Percentiles rank a stretch among this genome's conserved stretches.
phyloP scores from a whole-genome alignment of 495 filamentous ascomycete genomes.

The Daldinia decipiens region DNA sequence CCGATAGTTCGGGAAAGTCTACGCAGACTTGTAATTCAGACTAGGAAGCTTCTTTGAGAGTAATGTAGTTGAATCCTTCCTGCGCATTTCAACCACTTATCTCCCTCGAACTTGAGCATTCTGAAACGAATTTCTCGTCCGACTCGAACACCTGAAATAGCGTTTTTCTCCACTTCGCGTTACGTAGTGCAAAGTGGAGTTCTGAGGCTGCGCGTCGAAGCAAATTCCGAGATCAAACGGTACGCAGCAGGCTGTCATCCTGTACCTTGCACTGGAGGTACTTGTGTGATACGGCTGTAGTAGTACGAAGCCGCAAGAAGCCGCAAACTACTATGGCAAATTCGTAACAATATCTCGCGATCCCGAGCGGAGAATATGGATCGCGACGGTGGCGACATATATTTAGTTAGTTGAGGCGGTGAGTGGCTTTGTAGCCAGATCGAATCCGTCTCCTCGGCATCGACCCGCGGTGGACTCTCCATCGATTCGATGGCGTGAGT shows the following conservation, averaged over 20 bases:
- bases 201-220: constrained; percentile 44
- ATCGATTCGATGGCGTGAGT: constrained; percentile 30
- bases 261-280: constrained; percentile 43
- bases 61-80: constrained; percentile 43
- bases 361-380: constrained; percentile 28
- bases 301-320: constrained; percentile 38
- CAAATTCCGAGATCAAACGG: constrained; percentile 38
- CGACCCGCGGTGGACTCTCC: constrained; percentile 30
- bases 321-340: constrained; percentile 22
- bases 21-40: constrained; percentile 34
- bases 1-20: constrained; percentile 39
- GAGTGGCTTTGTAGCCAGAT: constrained; percentile 38
- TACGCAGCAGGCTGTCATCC: constrained; percentile 42
- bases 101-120: constrained; percentile 35
- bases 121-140: constrained; percentile 50
- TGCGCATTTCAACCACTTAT: constrained; percentile 42
- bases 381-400: constrained; percentile 24
- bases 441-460: constrained; percentile 27
- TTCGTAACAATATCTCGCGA: constrained; percentile 22
- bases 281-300: constrained; percentile 23
- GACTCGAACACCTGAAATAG: constrained; percentile 44
- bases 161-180: constrained; percentile 42
- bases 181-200: constrained; percentile 46
- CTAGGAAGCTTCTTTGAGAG: constrained; percentile 23
- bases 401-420: constrained; percentile 30